Evolutionary conservation across 2,329 filamentous ascomycete species (phyloP).

Genomic region (Chaetothyriales sp.): DNA sequence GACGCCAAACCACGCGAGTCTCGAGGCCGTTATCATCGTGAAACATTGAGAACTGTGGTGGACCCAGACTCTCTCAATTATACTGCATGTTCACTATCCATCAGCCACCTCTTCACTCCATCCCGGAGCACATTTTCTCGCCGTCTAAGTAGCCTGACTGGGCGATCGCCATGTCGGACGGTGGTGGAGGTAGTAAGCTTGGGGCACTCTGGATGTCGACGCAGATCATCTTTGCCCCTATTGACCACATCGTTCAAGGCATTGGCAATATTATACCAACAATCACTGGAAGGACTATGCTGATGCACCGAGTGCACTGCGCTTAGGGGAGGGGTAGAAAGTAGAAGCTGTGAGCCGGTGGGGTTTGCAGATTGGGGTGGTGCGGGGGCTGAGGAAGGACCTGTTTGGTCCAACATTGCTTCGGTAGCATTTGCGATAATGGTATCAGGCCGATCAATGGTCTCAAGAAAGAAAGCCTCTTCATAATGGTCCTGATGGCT

Average conservation of each 20-base stretch:
- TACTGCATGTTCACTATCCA: neutral
- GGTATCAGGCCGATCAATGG: conserved; percentile 45
- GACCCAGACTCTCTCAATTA: neutral
- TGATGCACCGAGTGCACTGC: neutral
- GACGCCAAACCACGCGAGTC: neutral
- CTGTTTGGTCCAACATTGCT: conserved; percentile 30
- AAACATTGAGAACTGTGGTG: neutral
- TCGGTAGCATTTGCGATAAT: conserved; percentile 45
- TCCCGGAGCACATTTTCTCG: conserved; percentile 41
- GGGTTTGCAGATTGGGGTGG: conserved; percentile 18
- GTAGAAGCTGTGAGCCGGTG: conserved; percentile 1
- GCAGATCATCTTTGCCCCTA: conserved; percentile 38
- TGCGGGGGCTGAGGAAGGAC: conserved; percentile 2
- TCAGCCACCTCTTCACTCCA: conserved; percentile 43
- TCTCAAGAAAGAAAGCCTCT: conserved; percentile 35
- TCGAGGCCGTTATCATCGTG: neutral
- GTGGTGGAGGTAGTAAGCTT: conserved; percentile 21
- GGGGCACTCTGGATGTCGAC: conserved; percentile 26
- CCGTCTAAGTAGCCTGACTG: conserved; percentile 17
- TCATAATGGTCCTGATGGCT: neutral
- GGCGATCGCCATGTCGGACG: conserved; percentile 16
- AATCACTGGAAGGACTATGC: conserved; percentile 25
- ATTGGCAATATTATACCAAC: conserved; percentile 41
- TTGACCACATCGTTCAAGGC: conserved; percentile 44
- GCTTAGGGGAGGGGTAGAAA: neutral